phyloP scores from a whole-genome alignment of 2,329 filamentous ascomycete genomes.

The Aspergillus novoparasiticus region DNA sequence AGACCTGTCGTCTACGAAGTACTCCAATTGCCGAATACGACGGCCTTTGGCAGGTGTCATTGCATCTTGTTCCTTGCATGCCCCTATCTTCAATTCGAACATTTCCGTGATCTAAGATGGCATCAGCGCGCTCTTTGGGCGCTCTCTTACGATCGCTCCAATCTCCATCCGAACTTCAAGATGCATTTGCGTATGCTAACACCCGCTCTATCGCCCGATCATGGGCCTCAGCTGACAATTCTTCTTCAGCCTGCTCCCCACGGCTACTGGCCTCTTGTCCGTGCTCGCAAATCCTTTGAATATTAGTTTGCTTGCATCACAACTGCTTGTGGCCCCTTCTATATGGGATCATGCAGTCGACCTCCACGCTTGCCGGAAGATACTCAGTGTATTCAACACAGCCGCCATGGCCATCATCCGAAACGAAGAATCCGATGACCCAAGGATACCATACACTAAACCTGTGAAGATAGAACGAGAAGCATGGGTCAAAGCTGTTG shows the following conservation, averaged over 20 bases:
- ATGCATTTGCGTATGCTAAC: constrained; percentile 57
- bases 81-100: neutral
- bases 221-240: constrained; percentile 16
- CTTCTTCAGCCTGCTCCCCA: constrained; percentile 53
- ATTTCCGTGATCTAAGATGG: constrained; percentile 44
- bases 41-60: neutral
- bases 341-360: constrained; percentile 61
- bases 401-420: constrained; percentile 58
- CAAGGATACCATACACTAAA: constrained; percentile 35
- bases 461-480: constrained; percentile 58
- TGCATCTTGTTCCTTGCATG: constrained; percentile 9
- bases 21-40: neutral
- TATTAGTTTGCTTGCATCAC: constrained; percentile 61
- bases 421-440: constrained; percentile 44
- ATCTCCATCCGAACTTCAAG: constrained; percentile 59
- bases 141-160: constrained; percentile 64
- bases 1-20: neutral
- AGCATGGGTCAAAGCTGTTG: constrained; percentile 62
- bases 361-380: constrained; percentile 56
- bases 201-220: neutral
- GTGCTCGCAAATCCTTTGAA: constrained; percentile 64
- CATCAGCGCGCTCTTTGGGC: constrained; percentile 62
- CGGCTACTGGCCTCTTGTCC: constrained; percentile 49
- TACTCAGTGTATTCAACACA: constrained; percentile 64
- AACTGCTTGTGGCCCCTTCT: constrained; percentile 60